phyloP scores from a whole-genome alignment of 257 asterid genomes.

The Linaria vulgaris region DNA sequence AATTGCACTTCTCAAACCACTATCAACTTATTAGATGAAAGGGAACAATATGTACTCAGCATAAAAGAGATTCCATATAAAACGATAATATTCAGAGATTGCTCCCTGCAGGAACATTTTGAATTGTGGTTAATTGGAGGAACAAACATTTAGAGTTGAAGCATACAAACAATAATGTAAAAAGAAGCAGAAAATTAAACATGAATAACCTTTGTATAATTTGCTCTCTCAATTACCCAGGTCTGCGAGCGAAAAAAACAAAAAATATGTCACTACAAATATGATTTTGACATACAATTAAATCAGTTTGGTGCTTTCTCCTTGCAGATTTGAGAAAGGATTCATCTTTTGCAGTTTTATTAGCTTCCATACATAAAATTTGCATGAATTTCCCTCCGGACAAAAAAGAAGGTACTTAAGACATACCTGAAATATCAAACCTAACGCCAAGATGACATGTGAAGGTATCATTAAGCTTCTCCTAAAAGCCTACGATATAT shows the following conservation, averaged over 20 bases:
- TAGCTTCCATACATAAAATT: neutral
- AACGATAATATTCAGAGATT: conserved; percentile 68
- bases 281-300: conserved; percentile 11
- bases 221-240: conserved; percentile 76
- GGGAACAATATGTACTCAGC: conserved; percentile 88
- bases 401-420: conserved; percentile 4
- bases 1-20: conserved; percentile 24
- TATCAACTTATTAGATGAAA: conserved; percentile 50
- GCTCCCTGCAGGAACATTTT: conserved; percentile 68
- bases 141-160: neutral
- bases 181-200: neutral
- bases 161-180: neutral
- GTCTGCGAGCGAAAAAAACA: conserved; percentile 46
- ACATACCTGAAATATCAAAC: conserved; percentile 75
- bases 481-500: conserved; percentile 70
- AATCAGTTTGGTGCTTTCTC: neutral
- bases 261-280: conserved; percentile 3
- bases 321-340: neutral
- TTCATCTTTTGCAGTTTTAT: neutral
- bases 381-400: conserved; percentile 7
- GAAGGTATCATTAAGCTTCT: conserved; percentile 78
- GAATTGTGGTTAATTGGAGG: neutral
- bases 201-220: conserved; percentile 66
- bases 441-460: conserved; percentile 66
- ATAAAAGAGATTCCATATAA: conserved; percentile 93